Evolutionary conservation across 1,284 basidiomycete species (phyloP).

Genomic region (Peniophora sp.): DNA sequence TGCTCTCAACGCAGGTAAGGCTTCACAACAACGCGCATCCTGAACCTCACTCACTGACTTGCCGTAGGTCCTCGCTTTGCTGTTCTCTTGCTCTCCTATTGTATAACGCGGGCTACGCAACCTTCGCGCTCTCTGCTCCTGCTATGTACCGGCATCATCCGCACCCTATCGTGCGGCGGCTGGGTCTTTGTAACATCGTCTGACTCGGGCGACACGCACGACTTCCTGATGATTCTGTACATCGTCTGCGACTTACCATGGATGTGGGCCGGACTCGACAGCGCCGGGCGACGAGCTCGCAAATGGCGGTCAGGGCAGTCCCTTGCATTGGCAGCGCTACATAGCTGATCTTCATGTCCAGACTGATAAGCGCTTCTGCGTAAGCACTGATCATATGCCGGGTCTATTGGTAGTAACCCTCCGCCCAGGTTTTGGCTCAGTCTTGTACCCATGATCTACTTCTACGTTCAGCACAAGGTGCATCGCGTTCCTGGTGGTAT

Average conservation of each 20-base stretch:
- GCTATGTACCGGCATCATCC: conserved; percentile 57
- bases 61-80: conserved; percentile 69
- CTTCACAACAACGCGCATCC: conserved; percentile 20
- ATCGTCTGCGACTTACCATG: conserved; percentile 79
- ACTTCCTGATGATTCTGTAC: conserved; percentile 84
- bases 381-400: conserved; percentile 22
- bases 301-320: conserved; percentile 11
- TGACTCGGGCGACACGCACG: conserved; percentile 79
- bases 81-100: conserved; percentile 65
- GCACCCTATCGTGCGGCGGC: conserved; percentile 82
- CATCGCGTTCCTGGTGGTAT: conserved; percentile 71
- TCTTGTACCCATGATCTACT: conserved; percentile 73
- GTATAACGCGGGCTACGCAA: conserved; percentile 37
- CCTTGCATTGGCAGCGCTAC: conserved; percentile 1
- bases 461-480: conserved; percentile 81
- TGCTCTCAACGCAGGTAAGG: conserved; percentile 70
- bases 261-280: conserved; percentile 68
- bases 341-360: conserved; percentile 16
- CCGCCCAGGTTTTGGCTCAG: conserved; percentile 58
- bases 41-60: conserved; percentile 12
- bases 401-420: not conserved
- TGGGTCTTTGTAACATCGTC: conserved; percentile 90
- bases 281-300: conserved; percentile 22
- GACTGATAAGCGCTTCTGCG: conserved; percentile 43
- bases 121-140: conserved; percentile 40